Percentiles rank a stretch among this genome's conserved stretches.
These are phyloP conservation scores for Calonectria leucothoes DNA, from an alignment of 2,329 filamentous ascomycete species.

Conservation along the genomic window DNA sequence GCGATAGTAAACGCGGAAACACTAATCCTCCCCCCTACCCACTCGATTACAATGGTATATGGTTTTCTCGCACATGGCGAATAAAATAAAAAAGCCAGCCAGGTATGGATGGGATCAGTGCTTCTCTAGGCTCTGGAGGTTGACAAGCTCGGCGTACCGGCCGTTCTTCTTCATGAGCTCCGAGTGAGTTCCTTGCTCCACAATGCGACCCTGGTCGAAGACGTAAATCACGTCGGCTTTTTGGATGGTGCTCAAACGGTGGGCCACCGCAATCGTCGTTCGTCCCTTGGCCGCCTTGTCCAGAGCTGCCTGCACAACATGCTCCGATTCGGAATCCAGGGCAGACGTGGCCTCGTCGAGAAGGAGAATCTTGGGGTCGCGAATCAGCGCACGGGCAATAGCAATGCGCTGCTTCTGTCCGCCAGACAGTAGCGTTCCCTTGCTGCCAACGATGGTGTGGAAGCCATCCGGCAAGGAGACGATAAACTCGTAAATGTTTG, in stretches of 20 bases:
- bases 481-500: slow-evolving; percentile 95
- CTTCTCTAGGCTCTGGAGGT: slow-evolving; percentile 81
- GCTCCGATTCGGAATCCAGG: slow-evolving; percentile 81
- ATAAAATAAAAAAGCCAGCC: no score
- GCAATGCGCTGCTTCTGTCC: slow-evolving; percentile 96
- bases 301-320: slow-evolving; percentile 83
- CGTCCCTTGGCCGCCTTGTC: slow-evolving; percentile 86
- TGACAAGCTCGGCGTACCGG: slow-evolving; percentile 82
- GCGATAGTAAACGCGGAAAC: slow-evolving; percentile 3
- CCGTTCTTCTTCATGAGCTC: slow-evolving; percentile 78
- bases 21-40: neutral
- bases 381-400: slow-evolving; percentile 89
- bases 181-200: slow-evolving; percentile 84
- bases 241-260: slow-evolving; percentile 91
- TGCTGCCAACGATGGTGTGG: slow-evolving; percentile 85
- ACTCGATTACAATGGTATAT: neutral
- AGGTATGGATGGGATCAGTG: slow-evolving; percentile 41
- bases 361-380: slow-evolving; percentile 89
- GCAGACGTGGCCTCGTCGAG: slow-evolving; percentile 86
- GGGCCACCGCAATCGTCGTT: slow-evolving; percentile 94
- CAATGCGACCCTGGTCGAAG: slow-evolving; percentile 89
- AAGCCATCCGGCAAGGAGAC: slow-evolving; percentile 87
- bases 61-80: neutral
- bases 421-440: slow-evolving; percentile 86
- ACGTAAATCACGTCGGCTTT: slow-evolving; percentile 96